Percentiles rank a stretch among this genome's conserved stretches.
phyloP scores from a whole-genome alignment of 2,329 filamentous ascomycete species.

The Cladosporium oxysporum region DNA sequence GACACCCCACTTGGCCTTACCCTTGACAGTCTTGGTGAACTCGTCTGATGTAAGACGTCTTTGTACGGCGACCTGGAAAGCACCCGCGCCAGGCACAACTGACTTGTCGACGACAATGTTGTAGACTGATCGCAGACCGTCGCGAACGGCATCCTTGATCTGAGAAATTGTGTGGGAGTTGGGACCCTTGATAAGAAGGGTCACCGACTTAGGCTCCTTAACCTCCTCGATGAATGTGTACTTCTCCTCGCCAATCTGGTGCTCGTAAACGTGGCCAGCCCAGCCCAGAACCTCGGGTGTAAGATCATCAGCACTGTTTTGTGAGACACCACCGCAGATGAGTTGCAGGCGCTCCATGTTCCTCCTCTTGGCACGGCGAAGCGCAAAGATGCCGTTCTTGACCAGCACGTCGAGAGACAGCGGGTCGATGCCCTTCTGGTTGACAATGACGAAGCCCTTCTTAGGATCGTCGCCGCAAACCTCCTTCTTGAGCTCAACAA shows the following conservation, averaged over 20 bases:
- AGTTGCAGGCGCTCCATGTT: constrained; percentile 99
- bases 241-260: constrained; percentile 97
- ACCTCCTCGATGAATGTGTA: constrained; percentile 99
- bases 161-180: constrained; percentile 96
- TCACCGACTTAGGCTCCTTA: constrained; percentile 97
- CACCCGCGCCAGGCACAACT: constrained; percentile 90
- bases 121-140: constrained; percentile 94
- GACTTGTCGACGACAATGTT: constrained; percentile 99
- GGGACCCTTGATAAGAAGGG: constrained; percentile 94
- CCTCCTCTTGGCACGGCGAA: constrained; percentile 91
- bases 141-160: constrained; percentile 92
- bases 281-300: constrained; percentile 86
- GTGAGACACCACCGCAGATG: constrained; percentile 83
- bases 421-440: constrained; percentile 98
- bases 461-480: constrained; percentile 90
- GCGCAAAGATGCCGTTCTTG: constrained; percentile 95
- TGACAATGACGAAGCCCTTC: constrained; percentile 97
- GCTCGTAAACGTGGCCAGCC: constrained; percentile 96
- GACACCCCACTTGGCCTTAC: constrained; percentile 96
- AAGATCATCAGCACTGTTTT: constrained; percentile 96
- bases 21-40: constrained; percentile 89
- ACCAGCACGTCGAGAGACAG: constrained; percentile 92
- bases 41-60: constrained; percentile 82
- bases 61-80: constrained; percentile 93
- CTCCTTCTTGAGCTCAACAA: constrained; percentile 96